Percentiles rank a stretch among this genome's conserved stretches.
These are phyloP conservation scores for Ballota nigra DNA, from an alignment of 257 asterid genomes.

Conservation along the genomic window DNA sequence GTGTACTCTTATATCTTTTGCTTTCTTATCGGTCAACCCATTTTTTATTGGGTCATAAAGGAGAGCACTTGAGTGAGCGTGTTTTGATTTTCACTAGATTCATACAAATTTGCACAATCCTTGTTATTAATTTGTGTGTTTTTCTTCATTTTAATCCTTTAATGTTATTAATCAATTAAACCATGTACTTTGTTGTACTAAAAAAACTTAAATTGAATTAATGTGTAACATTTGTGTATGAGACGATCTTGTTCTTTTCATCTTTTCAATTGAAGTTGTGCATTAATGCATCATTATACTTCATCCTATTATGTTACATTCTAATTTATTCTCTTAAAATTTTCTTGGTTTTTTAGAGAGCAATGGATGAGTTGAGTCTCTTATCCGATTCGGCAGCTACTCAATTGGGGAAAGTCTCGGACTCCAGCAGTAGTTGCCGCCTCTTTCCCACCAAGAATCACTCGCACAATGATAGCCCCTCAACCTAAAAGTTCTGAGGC, in stretches of 20 bases:
- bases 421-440: constrained; percentile 28
- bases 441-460: constrained; percentile 6
- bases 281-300: not conserved
- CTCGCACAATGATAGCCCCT: not conserved
- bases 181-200: not conserved
- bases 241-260: not conserved
- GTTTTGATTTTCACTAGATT: not conserved
- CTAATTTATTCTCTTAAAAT: not conserved
- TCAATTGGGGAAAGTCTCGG: constrained; percentile 25
- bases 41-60: not conserved
- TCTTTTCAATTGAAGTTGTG: not conserved
- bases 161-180: not conserved
- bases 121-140: not conserved
- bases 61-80: not conserved
- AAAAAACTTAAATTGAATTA: not conserved
- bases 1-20: too few species aligned
- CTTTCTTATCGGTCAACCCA: too few species aligned
- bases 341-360: not conserved
- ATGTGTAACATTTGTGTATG: too few species aligned
- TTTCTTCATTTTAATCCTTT: not conserved
- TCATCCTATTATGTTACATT: not conserved
- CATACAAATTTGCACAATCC: not conserved
- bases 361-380: constrained; percentile 39
- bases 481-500: constrained; percentile 57
- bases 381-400: constrained; percentile 27